These are phyloP conservation scores for Leptosphaerulina australis DNA, from an alignment of 2,329 filamentous ascomycete species.

Conservation along the genomic window DNA sequence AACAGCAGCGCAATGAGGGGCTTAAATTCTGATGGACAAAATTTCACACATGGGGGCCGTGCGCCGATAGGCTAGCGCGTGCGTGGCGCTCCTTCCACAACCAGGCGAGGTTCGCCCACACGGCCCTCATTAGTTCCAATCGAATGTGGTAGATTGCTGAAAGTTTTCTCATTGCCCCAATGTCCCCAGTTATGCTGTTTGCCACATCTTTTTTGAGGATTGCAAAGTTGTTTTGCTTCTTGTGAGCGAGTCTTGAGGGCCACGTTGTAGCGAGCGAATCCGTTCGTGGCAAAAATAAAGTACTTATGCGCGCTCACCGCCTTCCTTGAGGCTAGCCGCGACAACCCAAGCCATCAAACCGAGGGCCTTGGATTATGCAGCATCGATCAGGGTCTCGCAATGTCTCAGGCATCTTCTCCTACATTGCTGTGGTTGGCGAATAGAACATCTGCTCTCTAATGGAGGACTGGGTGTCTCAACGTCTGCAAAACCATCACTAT, in stretches of 20 bases:
- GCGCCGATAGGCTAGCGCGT: constrained; percentile 12
- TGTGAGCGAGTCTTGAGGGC: neutral
- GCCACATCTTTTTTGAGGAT: neutral
- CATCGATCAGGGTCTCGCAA: constrained; percentile 2
- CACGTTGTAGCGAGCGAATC: constrained; percentile 9
- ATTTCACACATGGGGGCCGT: neutral
- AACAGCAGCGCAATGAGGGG: neutral
- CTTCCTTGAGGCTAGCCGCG: constrained; percentile 14
- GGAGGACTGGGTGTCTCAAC: no score
- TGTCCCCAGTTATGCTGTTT: constrained; percentile 8
- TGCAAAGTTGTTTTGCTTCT: constrained; percentile 3
- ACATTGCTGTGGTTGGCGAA: neutral
- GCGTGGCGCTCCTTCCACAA: constrained; percentile 19
- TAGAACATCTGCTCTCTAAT: neutral
- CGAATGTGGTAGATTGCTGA: neutral
- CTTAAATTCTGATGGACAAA: constrained; percentile 1
- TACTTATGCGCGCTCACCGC: constrained; percentile 20
- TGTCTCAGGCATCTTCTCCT: neutral
- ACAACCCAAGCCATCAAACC: constrained; percentile 16
- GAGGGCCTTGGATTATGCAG: constrained; percentile 22
- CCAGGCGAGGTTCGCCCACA: constrained; percentile 18
- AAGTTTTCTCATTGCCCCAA: constrained; percentile 8
- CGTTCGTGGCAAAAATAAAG: constrained; percentile 20
- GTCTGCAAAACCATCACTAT: no score
- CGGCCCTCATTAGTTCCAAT: constrained; percentile 6